Base-by-base conservation (phyloP, 2,329 filamentous ascomycete species). In the Fusarium sp. region DNA sequence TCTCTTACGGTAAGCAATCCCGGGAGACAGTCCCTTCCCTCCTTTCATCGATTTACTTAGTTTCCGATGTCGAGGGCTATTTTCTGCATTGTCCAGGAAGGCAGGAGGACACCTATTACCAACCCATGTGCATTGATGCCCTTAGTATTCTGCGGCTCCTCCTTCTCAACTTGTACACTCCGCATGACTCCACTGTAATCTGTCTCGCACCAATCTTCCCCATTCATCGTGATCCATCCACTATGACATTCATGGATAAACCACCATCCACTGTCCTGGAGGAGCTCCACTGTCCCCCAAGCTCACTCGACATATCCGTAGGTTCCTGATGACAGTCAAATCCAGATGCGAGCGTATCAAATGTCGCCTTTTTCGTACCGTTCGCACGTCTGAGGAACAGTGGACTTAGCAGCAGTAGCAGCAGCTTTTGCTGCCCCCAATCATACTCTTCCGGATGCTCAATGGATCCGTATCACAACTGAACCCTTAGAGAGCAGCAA, bases 211-310 rank as follows among this genome's bases (percentile, higher is more conserved):
- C 67, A 70, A 68, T 65, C 63, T 61, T 58, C 58, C 53, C 58
- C 71, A 53, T 66, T 57, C 66, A 61, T 71, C 63, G 40, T 61
- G 63, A 65, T 62, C 65, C 63, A 71, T 71, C 70, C 70, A 52
- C 70, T 65, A 63, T 72, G 55, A 66, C 63, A 60, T 64, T 71
- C 58, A 67, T 50, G 54, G 68, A 63, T 60, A 72, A 70, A 63
- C 48, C 54, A 72, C 66, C 69, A 65, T 74, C 71, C 69, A 63
- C 66, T 48, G 45, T 58, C 55, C 50, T 34, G 20, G 46, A 56
- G 20, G 46, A 56, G 68, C 71, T 63, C 71, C 71, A 72, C 71
- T 48, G 39, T 39, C 62, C 62, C 60, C 53, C 53, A 65, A 65
- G 60, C 46, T 53, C 53, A 38, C 46, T 65, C 53, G 59, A 69